Conservation (phyloP, 1,139 yeast species). For the Candida dubliniensis region DNA sequence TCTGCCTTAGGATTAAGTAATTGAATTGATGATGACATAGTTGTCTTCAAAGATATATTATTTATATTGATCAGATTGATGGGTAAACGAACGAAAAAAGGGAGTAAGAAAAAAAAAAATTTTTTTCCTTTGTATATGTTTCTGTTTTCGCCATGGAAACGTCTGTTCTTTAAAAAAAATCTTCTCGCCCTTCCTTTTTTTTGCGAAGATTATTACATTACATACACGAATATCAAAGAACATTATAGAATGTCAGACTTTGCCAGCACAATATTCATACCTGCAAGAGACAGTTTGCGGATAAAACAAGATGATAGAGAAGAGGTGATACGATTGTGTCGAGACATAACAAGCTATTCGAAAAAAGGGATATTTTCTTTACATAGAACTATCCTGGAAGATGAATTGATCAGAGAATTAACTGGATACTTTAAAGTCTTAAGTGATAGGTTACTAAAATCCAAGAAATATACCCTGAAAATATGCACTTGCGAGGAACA, state of each 20-base stretch:
- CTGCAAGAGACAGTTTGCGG: conserved; percentile 18
- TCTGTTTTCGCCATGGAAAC: background rate
- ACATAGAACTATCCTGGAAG: conserved; percentile 23
- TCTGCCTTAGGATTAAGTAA: conserved; percentile 96
- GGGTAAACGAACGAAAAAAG: background rate
- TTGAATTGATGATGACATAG: conserved; percentile 68
- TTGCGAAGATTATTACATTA: background rate
- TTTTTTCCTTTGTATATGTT: conserved; percentile 1
- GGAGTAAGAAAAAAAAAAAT: background rate
- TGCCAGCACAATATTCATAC: conserved; percentile 15
- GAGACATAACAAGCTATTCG: conserved; percentile 39
- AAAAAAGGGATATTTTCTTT: conserved; percentile 40
- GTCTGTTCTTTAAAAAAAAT: background rate
- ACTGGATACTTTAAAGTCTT: conserved; percentile 17
- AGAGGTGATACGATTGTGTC: conserved; percentile 32
- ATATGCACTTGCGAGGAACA: conserved; percentile 20
- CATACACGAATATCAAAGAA: background rate
- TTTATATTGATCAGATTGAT: too few species aligned
- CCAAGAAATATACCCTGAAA: conserved; percentile 14
- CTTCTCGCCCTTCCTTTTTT: background rate
- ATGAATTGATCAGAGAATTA: conserved; percentile 15
- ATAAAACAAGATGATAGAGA: conserved; percentile 34
- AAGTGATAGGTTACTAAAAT: conserved; percentile 17
- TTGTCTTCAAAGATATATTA: too few species aligned
- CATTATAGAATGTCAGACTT: conserved; percentile 3